Conservation (phyloP, 2,329 filamentous ascomycete species). For the Dryadomyces sulphureus region DNA sequence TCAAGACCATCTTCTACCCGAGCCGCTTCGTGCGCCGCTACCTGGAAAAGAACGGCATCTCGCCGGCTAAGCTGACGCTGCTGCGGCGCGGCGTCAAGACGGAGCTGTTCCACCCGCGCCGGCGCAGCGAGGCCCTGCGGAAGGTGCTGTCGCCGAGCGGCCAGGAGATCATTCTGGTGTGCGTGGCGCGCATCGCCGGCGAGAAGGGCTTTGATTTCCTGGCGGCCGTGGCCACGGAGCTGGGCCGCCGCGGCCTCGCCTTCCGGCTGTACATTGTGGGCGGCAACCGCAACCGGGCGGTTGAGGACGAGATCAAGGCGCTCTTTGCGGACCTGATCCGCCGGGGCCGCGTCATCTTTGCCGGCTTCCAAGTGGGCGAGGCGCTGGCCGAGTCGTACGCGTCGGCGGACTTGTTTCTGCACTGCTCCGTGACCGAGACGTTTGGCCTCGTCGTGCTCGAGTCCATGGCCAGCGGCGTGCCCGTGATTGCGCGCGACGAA, state of each 20-base stretch:
- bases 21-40: slow-evolving; percentile 48
- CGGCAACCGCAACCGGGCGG: slow-evolving; percentile 48
- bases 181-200: slow-evolving; percentile 50
- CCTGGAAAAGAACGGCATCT: slow-evolving; percentile 41
- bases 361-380: slow-evolving; percentile 47
- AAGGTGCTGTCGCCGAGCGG: slow-evolving; percentile 41
- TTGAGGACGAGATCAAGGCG: slow-evolving; percentile 46
- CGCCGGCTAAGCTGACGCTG: slow-evolving; percentile 39
- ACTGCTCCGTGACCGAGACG: slow-evolving; percentile 58
- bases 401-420: slow-evolving; percentile 53
- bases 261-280: slow-evolving; percentile 56
- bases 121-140: slow-evolving; percentile 35
- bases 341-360: slow-evolving; percentile 45
- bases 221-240: slow-evolving; percentile 34
- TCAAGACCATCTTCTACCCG: slow-evolving; percentile 56
- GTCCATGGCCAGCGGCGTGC: slow-evolving; percentile 55
- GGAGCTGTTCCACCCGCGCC: slow-evolving; percentile 40
- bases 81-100: slow-evolving; percentile 53
- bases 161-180: slow-evolving; percentile 50
- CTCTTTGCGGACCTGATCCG: slow-evolving; percentile 36
- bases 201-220: slow-evolving; percentile 61
- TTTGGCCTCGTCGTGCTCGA: slow-evolving; percentile 58
- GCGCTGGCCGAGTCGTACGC: slow-evolving; percentile 52
- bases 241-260: slow-evolving; percentile 38
- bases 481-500: slow-evolving; percentile 53